Base-by-base conservation (phyloP, 192 early-diverging fungal genomes). In the Ambispora gerdemannii region DNA sequence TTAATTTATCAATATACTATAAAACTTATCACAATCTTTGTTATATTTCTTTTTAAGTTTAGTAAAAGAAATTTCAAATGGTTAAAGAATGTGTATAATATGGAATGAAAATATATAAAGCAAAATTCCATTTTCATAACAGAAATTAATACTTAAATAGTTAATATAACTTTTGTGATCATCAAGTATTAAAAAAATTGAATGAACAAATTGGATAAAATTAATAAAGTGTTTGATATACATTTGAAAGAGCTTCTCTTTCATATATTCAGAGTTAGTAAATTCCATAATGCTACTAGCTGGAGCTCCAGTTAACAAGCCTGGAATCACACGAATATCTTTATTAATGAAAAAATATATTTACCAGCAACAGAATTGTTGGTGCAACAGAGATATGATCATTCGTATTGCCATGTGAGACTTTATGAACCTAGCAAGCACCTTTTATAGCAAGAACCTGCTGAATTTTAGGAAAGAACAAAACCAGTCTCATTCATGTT, bases 151-250 rank as follows among this genome's bases (percentile, higher is more conserved):
- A 55, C 52, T 7, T 25, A 20, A 27, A 17, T 55, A 55, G 24
- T 20, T 55, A 27, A 55, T 55, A 27, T 2, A 27, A 20, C 52
- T 55, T 22, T 17, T 55, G 24, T 55, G 20, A n/a, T n/a, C n/a
- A 43, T 43, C 38, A 43, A 43, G 38, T 43, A 43, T 43, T 43
- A 43, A 15, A 10, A 10, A 43, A 43, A 43, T 15, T 6, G 15
- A 15, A 43, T 6, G 15, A 15, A 43, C 15, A 43, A 15, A 43
- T 15, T 28, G 28, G 27, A 63, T 28, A 28, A 15, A 25, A 11
- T 28, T 63, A 31, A 25, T 63, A 28, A 63, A 63, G 30, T 63
- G 28, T 31, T 63, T 36, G 31, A 63, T 63, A 31, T 63, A 28
- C 13, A 63, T 63, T 31, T 63, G 61, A 28, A 63, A 31, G 30